phyloP scores from a whole-genome alignment of 345 rosid species.

The Lepidium didymum region DNA sequence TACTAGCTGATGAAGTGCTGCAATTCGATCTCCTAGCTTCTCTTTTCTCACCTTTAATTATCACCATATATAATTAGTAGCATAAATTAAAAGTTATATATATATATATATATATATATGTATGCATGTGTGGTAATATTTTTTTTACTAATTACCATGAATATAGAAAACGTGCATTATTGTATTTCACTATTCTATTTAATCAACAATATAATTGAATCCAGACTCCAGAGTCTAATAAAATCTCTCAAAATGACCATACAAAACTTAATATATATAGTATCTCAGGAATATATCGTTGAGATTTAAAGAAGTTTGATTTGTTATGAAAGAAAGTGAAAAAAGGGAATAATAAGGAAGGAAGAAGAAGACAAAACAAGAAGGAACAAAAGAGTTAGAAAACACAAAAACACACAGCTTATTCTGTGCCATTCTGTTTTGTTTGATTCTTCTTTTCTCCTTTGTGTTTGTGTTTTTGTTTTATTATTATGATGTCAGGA shows the following conservation, averaged over 20 bases:
- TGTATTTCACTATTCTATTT: background rate
- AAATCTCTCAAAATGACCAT: background rate
- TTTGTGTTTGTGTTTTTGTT: slow-evolving; percentile 36
- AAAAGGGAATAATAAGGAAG: slow-evolving; percentile 40
- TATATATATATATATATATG: slow-evolving; percentile 2
- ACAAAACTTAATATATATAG: background rate
- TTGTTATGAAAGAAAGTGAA: slow-evolving; percentile 16
- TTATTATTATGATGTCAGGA: slow-evolving; percentile 30
- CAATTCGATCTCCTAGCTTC: slow-evolving; percentile 79
- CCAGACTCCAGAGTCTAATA: background rate
- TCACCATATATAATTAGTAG: background rate
- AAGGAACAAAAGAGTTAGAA: slow-evolving; percentile 51
- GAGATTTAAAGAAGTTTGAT: background rate
- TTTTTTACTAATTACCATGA: slow-evolving; percentile 20
- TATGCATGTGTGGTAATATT: slow-evolving; percentile 6
- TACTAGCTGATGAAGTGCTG: slow-evolving; percentile 92
- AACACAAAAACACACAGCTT: slow-evolving; percentile 33
- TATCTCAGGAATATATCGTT: slow-evolving; percentile 5
- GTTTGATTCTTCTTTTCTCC: slow-evolving; percentile 27
- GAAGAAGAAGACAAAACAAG: slow-evolving; percentile 61
- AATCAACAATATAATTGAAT: background rate
- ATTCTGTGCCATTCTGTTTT: slow-evolving; percentile 39
- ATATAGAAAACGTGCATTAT: slow-evolving; percentile 24
- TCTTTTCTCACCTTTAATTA: slow-evolving; percentile 75
- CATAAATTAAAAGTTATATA: background rate